These are phyloP conservation scores for Wickerhamiella alocasiicola DNA, from an alignment of 805 yeast species.

Conservation along the genomic window DNA sequence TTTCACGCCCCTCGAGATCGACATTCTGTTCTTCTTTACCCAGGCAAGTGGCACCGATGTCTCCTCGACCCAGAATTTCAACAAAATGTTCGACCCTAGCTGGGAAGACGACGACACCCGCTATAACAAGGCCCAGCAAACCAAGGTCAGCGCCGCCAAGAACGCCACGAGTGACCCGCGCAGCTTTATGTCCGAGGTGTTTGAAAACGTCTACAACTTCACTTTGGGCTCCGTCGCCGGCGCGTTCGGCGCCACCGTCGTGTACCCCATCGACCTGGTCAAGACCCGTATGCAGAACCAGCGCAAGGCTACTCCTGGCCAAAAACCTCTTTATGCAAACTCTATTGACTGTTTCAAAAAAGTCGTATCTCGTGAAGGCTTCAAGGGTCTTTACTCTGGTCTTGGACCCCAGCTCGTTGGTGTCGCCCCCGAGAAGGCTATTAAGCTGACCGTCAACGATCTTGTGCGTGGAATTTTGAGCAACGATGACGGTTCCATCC, in stretches of 20 bases:
- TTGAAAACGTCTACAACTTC: conserved; percentile 80
- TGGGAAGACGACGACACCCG: conserved; percentile 31
- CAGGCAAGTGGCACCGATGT: conserved; percentile 17
- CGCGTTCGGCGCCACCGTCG: conserved; percentile 95
- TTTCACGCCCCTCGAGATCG: conserved; percentile 34
- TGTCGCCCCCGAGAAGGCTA: conserved; percentile 97
- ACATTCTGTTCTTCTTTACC: conserved; percentile 32
- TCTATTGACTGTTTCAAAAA: conserved; percentile 78
- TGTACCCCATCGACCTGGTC: conserved; percentile 90
- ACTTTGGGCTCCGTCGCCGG: conserved; percentile 91
- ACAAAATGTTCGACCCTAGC: conserved; percentile 32
- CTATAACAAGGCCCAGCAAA: conserved; percentile 24
- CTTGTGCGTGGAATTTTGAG: conserved; percentile 63
- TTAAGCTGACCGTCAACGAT: conserved; percentile 89
- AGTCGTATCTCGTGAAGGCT: conserved; percentile 64
- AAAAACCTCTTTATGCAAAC: conserved; percentile 46
- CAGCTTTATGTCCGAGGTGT: conserved; percentile 44
- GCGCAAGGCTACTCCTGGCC: conserved; percentile 44
- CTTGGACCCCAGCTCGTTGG: conserved; percentile 89
- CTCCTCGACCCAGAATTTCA: conserved; percentile 26
- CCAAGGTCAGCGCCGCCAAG: conserved; percentile 31
- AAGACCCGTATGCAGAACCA: conserved; percentile 98
- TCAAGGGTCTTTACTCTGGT: conserved; percentile 81
- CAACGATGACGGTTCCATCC: conserved; percentile 37
- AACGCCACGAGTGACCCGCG: conserved; percentile 28